Evolutionary conservation across 129 eudicot species (phyloP).

Genomic region (Pseudognaphalium luteoalbum): DNA sequence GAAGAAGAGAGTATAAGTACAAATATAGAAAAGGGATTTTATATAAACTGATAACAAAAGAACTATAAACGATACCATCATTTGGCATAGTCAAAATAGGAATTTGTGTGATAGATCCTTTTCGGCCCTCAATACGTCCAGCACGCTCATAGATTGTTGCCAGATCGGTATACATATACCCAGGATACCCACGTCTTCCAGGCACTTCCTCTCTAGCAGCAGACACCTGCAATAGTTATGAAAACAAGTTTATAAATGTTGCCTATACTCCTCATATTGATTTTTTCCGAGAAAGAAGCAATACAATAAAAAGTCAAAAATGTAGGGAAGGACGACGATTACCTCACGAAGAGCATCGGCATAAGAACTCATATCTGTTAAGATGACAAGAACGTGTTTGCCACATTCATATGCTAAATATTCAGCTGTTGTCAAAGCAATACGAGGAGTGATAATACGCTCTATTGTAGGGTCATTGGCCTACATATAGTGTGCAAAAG

Average conservation of each 20-base stretch:
- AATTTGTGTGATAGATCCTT: conserved; percentile 94
- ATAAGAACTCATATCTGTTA: conserved; percentile 98
- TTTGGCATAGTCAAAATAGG: conserved; percentile 97
- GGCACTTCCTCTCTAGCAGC: conserved; percentile 99
- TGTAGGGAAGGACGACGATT: conserved; percentile 12
- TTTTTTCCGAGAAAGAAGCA: background rate
- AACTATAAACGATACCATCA: conserved; percentile 55
- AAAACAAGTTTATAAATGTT: background rate
- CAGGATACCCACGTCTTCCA: conserved; percentile 99
- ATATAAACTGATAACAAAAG: background rate
- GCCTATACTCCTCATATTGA: background rate
- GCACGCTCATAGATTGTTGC: conserved; percentile 99
- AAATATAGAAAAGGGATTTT: background rate
- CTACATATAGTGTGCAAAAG: conserved; percentile 34
- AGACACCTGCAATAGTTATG: conserved; percentile 58
- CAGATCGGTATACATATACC: conserved; percentile 98
- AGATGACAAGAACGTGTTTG: conserved; percentile 96
- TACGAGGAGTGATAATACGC: conserved; percentile 96
- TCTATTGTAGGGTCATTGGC: conserved; percentile 99
- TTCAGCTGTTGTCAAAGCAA: conserved; percentile 98
- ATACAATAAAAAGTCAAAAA: background rate
- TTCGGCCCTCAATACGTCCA: conserved; percentile 97
- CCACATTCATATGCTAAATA: conserved; percentile 99
- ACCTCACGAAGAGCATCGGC: conserved; percentile 99
- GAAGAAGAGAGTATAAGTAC: conserved; percentile 21